These are phyloP conservation scores for Emydomyces testavorans DNA, from an alignment of 2,329 filamentous ascomycete species.

Conservation along the genomic window DNA sequence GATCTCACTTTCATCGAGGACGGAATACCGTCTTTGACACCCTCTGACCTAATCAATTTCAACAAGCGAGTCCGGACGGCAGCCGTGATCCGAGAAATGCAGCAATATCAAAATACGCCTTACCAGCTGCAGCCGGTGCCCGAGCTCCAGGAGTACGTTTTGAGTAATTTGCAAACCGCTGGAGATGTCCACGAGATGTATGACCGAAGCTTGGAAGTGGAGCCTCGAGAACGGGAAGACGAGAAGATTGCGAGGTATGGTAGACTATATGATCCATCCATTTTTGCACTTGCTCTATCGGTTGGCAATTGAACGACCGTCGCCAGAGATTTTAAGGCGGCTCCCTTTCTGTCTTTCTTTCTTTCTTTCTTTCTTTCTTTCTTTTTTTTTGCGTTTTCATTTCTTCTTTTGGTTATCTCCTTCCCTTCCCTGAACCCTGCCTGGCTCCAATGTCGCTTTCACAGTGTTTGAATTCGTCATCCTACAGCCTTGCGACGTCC, in stretches of 20 bases:
- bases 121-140: conserved; percentile 80
- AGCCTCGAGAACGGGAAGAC: conserved; percentile 91
- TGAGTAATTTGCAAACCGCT: conserved; percentile 90
- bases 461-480: not conserved
- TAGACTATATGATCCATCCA: conserved; percentile 16
- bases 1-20: conserved; percentile 98
- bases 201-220: conserved; percentile 84
- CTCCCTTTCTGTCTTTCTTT: conserved; percentile 14
- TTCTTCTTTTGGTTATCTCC: conserved; percentile 2
- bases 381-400: conserved; percentile 7
- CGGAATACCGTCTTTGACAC: conserved; percentile 91
- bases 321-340: not conserved
- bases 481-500: not conserved
- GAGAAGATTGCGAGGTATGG: conserved; percentile 94
- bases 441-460: not conserved
- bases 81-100: conserved; percentile 95
- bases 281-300: conserved; percentile 16
- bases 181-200: conserved; percentile 99
- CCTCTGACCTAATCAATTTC: conserved; percentile 95
- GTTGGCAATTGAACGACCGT: conserved; percentile 11
- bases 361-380: conserved; percentile 9
- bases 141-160: conserved; percentile 91
- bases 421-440: conserved; percentile 1
- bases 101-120: conserved; percentile 97
- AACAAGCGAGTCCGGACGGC: conserved; percentile 96